Evolutionary conservation across 1,284 basidiomycete genomes (phyloP).

Genomic region (Neonothopanus nambi): DNA sequence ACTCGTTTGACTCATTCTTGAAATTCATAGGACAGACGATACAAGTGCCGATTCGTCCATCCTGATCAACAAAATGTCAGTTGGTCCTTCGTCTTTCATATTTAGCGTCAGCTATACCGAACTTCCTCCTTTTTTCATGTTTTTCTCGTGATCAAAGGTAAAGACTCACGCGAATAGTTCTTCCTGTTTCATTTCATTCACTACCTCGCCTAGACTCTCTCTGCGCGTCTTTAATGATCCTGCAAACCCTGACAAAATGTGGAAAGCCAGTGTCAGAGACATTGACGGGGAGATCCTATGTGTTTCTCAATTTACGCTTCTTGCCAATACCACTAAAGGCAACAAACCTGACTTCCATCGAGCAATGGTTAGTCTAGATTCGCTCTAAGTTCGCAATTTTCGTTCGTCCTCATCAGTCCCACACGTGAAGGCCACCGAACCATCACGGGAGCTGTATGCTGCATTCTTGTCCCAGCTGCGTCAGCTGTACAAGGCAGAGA

Average conservation of each 20-base stretch:
- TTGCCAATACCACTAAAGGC: constrained; percentile 86
- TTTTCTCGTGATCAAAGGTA: not conserved
- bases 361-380: constrained; percentile 71
- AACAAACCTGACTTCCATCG: constrained; percentile 89
- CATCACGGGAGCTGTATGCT: constrained; percentile 71
- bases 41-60: constrained; percentile 67
- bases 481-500: constrained; percentile 65
- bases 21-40: constrained; percentile 60
- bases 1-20: constrained; percentile 5
- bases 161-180: not conserved
- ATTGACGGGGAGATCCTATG: constrained; percentile 85
- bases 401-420: not conserved
- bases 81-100: constrained; percentile 6
- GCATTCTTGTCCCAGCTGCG: constrained; percentile 71
- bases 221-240: constrained; percentile 75
- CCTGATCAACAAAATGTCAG: constrained; percentile 80
- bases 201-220: constrained; percentile 48
- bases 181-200: not conserved
- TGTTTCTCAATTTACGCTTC: constrained; percentile 89
- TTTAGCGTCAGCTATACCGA: not conserved
- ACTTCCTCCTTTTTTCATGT: not conserved
- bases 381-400: constrained; percentile 1
- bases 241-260: constrained; percentile 57
- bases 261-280: constrained; percentile 84
- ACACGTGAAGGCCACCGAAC: constrained; percentile 53